phyloP scores from a whole-genome alignment of 345 rosid genomes.

The Physaria fendleri region DNA sequence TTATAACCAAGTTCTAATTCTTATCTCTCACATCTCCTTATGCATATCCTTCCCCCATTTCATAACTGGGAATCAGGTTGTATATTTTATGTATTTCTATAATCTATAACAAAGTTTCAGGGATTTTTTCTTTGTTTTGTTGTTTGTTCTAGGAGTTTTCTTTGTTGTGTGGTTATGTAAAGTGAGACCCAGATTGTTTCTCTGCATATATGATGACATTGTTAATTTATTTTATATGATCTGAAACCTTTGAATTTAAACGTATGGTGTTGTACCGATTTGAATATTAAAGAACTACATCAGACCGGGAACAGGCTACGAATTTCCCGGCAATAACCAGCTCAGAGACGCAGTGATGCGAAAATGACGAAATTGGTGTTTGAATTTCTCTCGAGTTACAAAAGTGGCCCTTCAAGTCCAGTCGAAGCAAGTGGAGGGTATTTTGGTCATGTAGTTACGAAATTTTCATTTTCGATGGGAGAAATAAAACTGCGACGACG shows the following conservation, averaged over 20 bases:
- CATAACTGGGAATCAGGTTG: constrained; percentile 23
- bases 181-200: constrained; percentile 25
- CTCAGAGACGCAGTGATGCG: background rate
- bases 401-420: background rate
- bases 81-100: constrained; percentile 20
- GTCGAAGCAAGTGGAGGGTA: constrained; percentile 29
- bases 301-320: constrained; percentile 23
- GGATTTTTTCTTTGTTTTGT: constrained; percentile 11
- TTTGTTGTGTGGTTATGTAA: constrained; percentile 27
- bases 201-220: constrained; percentile 27
- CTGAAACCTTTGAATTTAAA: background rate
- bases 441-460: background rate
- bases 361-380: constrained; percentile 5
- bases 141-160: constrained; percentile 20
- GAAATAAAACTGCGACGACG: constrained; percentile 29
- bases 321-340: constrained; percentile 27
- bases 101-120: background rate
- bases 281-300: background rate
- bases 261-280: background rate
- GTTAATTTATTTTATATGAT: constrained; percentile 2
- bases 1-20: constrained; percentile 24
- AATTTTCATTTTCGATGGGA: constrained; percentile 15
- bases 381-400: constrained; percentile 1
- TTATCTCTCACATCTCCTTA: constrained; percentile 2
- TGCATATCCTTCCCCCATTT: constrained; percentile 4